Percentiles rank a stretch among this genome's conserved stretches.
phyloP scores from a whole-genome alignment of 2,329 filamentous ascomycete species.

The Epichloe amarillans region DNA sequence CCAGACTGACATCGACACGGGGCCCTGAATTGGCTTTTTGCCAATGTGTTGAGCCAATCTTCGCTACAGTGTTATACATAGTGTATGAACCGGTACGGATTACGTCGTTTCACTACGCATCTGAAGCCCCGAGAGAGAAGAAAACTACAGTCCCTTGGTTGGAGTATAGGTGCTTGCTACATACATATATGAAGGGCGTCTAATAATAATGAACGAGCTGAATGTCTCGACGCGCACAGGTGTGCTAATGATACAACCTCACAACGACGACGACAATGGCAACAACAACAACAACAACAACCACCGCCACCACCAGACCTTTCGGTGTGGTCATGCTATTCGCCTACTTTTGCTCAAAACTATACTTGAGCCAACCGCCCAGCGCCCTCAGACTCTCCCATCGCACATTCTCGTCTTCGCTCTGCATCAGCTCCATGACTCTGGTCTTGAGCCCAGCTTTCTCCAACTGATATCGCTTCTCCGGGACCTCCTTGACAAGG shows the following conservation, averaged over 20 bases:
- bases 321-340: background rate
- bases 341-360: conserved; percentile 33
- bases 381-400: conserved; percentile 88
- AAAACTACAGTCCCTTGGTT: background rate
- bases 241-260: background rate
- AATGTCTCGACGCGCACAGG: background rate
- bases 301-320: too few relatives aligned
- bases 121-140: background rate
- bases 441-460: conserved; percentile 72
- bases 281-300: too few relatives aligned
- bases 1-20: too few relatives aligned
- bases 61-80: too few relatives aligned
- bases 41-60: too few relatives aligned
- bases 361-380: conserved; percentile 51
- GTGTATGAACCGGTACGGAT: background rate
- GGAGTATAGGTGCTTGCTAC: background rate
- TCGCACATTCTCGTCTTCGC: conserved; percentile 73
- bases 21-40: too few relatives aligned
- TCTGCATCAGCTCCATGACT: conserved; percentile 89
- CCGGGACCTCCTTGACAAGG: conserved; percentile 78
- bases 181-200: background rate
- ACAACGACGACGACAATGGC: background rate
- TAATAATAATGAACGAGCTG: background rate
- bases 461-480: conserved; percentile 68
- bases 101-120: background rate